Evolutionary conservation across 2,329 filamentous ascomycete genomes (phyloP), one percentile per base, ranked within the genome.

Genomic region (Aspergillus neoniger): DNA sequence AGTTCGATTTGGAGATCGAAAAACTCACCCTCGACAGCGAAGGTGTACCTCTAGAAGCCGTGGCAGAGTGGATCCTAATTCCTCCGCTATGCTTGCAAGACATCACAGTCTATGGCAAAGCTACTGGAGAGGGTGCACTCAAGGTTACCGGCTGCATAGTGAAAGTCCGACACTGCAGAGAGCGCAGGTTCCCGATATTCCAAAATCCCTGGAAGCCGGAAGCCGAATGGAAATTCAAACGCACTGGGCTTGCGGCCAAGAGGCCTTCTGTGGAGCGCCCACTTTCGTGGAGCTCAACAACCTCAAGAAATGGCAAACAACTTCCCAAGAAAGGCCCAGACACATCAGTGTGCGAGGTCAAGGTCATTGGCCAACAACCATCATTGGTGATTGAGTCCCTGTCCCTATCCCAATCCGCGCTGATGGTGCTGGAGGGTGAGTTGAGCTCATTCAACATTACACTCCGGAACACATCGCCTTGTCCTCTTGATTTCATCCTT

Each of bases 361-460:
- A 86, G 55, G 91, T 96, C 23, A 92, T 97, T 59, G 83, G 87
- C 2, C 82, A 87, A 48, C 92, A 97, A 72, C 95, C 95, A 5
- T 78, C 91, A 3, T 80, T 98, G 3, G 79, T 88, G 3, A 83
- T 97, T 19, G 89, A 91, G 70, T 88, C 88, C 7, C 90, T 89
- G 3, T 91, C 89, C 12, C 82, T 97, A 1, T 86, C 90, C 0
- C 93, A 97, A 70, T 91, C 90, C 21, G 91, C 92, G 9, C 80
- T 96, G 38, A 97, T 96, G 92, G 84, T 99, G 10, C 82, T 99
- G 5, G 94, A 98, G 77, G 95, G 95, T 47, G 94, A 99, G 76
- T 85, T 85, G 21, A 88, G 88, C 67, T 81, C 81, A 0, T 96
- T 98, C 71, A 88, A 86, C 0, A 83, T 97, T 15, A 93, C 90